Evolutionary conservation across 2,329 filamentous ascomycete genomes (phyloP).

Genomic region (Fusarium agapanthi): DNA sequence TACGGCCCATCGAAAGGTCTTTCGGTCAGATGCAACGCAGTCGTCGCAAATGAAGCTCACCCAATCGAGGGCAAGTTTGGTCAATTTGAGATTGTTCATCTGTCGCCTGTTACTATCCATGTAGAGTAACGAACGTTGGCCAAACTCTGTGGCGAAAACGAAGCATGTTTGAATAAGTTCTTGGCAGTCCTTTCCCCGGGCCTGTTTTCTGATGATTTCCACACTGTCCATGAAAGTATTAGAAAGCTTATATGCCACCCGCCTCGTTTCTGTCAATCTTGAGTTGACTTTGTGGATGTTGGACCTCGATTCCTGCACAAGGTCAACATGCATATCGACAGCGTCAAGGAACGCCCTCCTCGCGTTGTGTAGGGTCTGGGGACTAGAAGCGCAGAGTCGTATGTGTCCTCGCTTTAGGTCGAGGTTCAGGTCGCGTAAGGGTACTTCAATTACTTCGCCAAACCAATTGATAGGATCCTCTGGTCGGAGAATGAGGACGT

Average conservation of each 20-base stretch:
- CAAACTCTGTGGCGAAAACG: constrained; percentile 98
- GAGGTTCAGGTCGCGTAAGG: constrained; percentile 79
- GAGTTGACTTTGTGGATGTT: constrained; percentile 92
- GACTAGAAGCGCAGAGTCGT: constrained; percentile 88
- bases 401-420: constrained; percentile 89
- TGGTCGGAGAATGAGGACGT: constrained; percentile 84
- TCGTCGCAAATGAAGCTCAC: constrained; percentile 98
- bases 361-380: constrained; percentile 81
- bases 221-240: constrained; percentile 99
- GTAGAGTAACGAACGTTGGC: constrained; percentile 90
- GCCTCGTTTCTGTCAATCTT: constrained; percentile 91
- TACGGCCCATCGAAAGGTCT: constrained; percentile 97
- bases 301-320: constrained; percentile 90
- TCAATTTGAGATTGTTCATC: constrained; percentile 97
- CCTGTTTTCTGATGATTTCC: constrained; percentile 88
- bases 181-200: constrained; percentile 84
- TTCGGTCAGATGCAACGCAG: constrained; percentile 90
- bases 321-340: constrained; percentile 86
- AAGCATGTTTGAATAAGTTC: constrained; percentile 98
- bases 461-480: constrained; percentile 84
- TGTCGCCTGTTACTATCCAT: constrained; percentile 95
- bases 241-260: constrained; percentile 93
- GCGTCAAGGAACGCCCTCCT: constrained; percentile 78
- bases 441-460: constrained; percentile 75
- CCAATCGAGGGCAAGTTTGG: constrained; percentile 94